These are phyloP conservation scores for Nannochloris sp. DNA, from an alignment of 139 green algal genomes.

Conservation along the genomic window DNA sequence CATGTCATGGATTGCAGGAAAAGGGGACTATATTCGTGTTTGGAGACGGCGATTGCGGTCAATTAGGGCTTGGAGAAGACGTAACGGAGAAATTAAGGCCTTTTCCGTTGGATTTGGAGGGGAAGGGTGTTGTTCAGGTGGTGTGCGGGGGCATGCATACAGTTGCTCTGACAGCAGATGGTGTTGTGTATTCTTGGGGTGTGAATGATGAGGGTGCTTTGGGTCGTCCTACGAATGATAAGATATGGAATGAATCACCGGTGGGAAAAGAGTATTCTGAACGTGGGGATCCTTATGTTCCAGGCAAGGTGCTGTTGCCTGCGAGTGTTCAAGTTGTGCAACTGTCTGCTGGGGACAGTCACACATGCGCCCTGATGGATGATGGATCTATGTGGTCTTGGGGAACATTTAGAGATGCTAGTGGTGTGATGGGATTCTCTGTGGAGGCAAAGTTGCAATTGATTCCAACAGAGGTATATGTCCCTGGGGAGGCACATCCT, in stretches of 20 bases:
- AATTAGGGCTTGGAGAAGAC: slow-evolving; percentile 58
- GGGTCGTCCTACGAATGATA: slow-evolving; percentile 48
- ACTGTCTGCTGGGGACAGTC: slow-evolving; percentile 66
- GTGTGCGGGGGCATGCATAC: slow-evolving; percentile 84
- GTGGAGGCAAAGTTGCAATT: slow-evolving; percentile 23
- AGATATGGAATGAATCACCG: slow-evolving; percentile 38
- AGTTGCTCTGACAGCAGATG: slow-evolving; percentile 48
- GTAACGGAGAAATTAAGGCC: slow-evolving; percentile 37
- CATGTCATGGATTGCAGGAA: slow-evolving; percentile 23
- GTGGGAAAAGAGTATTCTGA: slow-evolving; percentile 5
- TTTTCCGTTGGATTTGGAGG: slow-evolving; percentile 16
- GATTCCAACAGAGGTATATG: slow-evolving; percentile 33
- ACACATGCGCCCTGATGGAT: slow-evolving; percentile 61
- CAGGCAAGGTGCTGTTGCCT: slow-evolving; percentile 37
- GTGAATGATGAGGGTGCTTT: slow-evolving; percentile 90
- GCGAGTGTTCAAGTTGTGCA: slow-evolving; percentile 37
- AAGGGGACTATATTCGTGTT: slow-evolving; percentile 39
- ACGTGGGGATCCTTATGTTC: slow-evolving; percentile 34
- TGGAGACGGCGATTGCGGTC: slow-evolving; percentile 52
- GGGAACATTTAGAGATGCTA: slow-evolving; percentile 70
- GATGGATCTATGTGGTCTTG: slow-evolving; percentile 70
- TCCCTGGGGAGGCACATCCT: slow-evolving; percentile 20
- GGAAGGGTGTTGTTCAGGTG: slow-evolving; percentile 41
- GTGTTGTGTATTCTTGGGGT: slow-evolving; percentile 65
- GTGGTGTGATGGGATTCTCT: slow-evolving; percentile 62